A percentile compares a stretch with the other conserved stretches of the same genome.
phyloP scores from a whole-genome alignment of 805 yeast species.

The Kuraishia borneana region DNA sequence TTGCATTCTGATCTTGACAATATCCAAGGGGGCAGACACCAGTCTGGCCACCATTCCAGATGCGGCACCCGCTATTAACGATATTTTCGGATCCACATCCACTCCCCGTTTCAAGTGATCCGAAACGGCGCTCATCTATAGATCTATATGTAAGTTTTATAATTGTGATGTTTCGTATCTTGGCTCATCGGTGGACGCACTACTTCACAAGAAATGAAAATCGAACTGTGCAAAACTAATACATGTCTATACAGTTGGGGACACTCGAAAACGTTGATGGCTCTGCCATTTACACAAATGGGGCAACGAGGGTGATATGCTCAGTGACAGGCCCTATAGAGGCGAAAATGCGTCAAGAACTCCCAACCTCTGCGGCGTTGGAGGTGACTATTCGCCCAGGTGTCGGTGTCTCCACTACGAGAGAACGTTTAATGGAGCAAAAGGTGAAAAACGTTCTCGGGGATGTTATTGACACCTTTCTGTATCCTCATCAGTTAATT shows the following conservation, averaged over 20 bases:
- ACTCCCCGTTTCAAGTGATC: slow-evolving; percentile 25
- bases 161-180: too few relatives aligned
- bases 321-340: slow-evolving; percentile 92
- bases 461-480: slow-evolving; percentile 44
- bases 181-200: too few relatives aligned
- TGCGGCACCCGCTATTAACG: slow-evolving; percentile 58
- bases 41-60: slow-evolving; percentile 51
- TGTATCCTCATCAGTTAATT: slow-evolving; percentile 71
- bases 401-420: slow-evolving; percentile 55
- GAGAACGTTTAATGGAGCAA: slow-evolving; percentile 72
- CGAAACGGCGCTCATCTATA: background rate
- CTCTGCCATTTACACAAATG: slow-evolving; percentile 48
- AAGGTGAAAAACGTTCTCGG: slow-evolving; percentile 51
- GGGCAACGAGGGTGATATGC: slow-evolving; percentile 47
- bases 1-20: slow-evolving; percentile 67
- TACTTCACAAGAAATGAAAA: too few relatives aligned
- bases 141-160: background rate
- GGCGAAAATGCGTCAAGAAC: slow-evolving; percentile 70
- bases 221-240: too few relatives aligned
- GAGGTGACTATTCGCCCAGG: slow-evolving; percentile 76
- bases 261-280: slow-evolving; percentile 65
- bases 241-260: too few relatives aligned
- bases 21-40: slow-evolving; percentile 66
- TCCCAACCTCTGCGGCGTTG: slow-evolving; percentile 66
- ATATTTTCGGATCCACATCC: slow-evolving; percentile 36